phyloP scores from a whole-genome alignment of 371 early-diverging fungal genomes.

The Circinella minor region DNA sequence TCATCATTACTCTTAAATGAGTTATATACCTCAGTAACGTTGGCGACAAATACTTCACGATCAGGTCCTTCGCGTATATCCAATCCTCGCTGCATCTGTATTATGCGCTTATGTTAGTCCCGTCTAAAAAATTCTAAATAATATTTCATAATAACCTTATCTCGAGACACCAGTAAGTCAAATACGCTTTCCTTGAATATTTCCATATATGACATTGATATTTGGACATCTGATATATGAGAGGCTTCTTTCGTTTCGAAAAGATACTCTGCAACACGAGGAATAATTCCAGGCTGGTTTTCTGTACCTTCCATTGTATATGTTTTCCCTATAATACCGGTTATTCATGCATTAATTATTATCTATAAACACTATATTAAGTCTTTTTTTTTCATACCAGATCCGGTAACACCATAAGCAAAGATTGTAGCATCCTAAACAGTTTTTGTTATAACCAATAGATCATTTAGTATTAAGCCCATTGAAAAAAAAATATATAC shows the following conservation, averaged over 20 bases:
- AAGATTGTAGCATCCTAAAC: conserved; percentile 64
- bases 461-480: too few relatives aligned
- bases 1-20: background rate
- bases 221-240: conserved; percentile 14
- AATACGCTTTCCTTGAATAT: conserved; percentile 69
- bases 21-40: conserved; percentile 47
- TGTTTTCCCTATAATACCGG: conserved; percentile 60
- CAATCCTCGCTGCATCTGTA: conserved; percentile 27
- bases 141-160: conserved; percentile 24
- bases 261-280: conserved; percentile 43
- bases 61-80: conserved; percentile 57
- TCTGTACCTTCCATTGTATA: conserved; percentile 67
- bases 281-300: conserved; percentile 63
- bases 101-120: too few relatives aligned
- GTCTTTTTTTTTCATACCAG: conserved; percentile 22
- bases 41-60: conserved; percentile 59
- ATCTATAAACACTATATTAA: background rate
- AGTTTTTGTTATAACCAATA: background rate
- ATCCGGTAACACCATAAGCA: conserved; percentile 76
- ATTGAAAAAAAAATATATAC: too few relatives aligned
- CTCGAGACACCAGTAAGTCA: conserved; percentile 57
- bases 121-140: background rate
- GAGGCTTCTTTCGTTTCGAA: conserved; percentile 26
- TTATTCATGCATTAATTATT: background rate
- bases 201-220: conserved; percentile 65